These are phyloP conservation scores for Dioszegia aurantiaca DNA, from an alignment of 768 basidiomycete species.

Conservation along the genomic window DNA sequence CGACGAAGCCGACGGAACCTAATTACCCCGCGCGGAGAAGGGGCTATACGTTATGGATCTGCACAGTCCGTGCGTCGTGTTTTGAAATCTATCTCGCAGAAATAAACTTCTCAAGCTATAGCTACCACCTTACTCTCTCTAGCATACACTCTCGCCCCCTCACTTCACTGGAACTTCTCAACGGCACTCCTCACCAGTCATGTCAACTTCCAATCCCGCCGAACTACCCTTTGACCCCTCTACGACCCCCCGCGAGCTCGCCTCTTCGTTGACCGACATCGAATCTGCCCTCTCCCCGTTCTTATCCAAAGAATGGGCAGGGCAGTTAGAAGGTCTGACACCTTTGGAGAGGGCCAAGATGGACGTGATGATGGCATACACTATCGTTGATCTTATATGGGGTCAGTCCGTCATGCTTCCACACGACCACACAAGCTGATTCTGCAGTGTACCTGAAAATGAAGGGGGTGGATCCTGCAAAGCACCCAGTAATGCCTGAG, in stretches of 20 bases:
- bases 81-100: too few relatives aligned
- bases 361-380: conserved; percentile 47
- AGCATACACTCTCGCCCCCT: not conserved
- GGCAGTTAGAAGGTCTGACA: conserved; percentile 25
- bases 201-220: not conserved
- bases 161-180: not conserved
- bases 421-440: not conserved
- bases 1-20: conserved; percentile 3
- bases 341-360: conserved; percentile 47
- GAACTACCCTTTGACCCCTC: conserved; percentile 21
- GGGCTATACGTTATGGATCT: not conserved
- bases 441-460: conserved; percentile 47
- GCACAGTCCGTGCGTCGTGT: not conserved
- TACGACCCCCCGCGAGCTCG: conserved; percentile 25
- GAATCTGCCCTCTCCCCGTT: conserved; percentile 39
- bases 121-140: not conserved
- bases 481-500: conserved; percentile 49
- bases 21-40: not conserved
- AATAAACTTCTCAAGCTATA: not conserved
- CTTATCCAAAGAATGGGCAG: conserved; percentile 26
- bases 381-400: conserved; percentile 52
- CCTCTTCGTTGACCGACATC: conserved; percentile 28
- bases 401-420: conserved; percentile 34
- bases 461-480: conserved; percentile 47
- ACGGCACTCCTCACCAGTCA: not conserved